Percentiles rank a stretch among this genome's conserved stretches.
Evolutionary conservation across 23 red algal genomes (phyloP).

Genomic region (Gracilaria gracilis): DNA sequence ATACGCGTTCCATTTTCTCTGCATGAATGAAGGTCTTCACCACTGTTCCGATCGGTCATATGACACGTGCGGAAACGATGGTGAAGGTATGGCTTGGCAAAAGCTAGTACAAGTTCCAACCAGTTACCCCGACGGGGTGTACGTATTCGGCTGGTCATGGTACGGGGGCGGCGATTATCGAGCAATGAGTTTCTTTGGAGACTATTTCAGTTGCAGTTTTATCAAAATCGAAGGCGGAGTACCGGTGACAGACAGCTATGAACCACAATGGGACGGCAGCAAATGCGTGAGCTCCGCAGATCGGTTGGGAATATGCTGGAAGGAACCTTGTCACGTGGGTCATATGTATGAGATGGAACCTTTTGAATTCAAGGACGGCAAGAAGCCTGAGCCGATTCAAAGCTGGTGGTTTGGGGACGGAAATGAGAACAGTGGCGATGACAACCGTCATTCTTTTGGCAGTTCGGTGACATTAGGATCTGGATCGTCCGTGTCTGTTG

Average conservation of each 20-base stretch:
- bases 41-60: conserved; percentile 47
- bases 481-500: conserved; percentile 7
- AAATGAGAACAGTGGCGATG: not conserved
- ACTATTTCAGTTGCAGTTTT: conserved; percentile 74
- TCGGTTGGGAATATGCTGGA: conserved; percentile 53
- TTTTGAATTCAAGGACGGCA: conserved; percentile 40
- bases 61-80: conserved; percentile 67
- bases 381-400: conserved; percentile 19
- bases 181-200: conserved; percentile 66
- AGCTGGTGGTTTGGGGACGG: conserved; percentile 26
- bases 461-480: conserved; percentile 38
- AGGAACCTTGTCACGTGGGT: conserved; percentile 56
- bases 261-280: conserved; percentile 59
- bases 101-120: conserved; percentile 54
- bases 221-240: conserved; percentile 62
- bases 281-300: conserved; percentile 42
- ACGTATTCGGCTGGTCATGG: conserved; percentile 78
- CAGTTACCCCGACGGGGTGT: conserved; percentile 62
- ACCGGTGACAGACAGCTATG: conserved; percentile 41
- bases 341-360: conserved; percentile 50
- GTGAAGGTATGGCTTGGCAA: conserved; percentile 59
- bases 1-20: conserved; percentile 68
- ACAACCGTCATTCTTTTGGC: not conserved
- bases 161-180: conserved; percentile 71
- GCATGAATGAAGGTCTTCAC: conserved; percentile 63